Evolutionary conservation across 345 rosid species (phyloP).

Genomic region (Cardamine resedifolia): DNA sequence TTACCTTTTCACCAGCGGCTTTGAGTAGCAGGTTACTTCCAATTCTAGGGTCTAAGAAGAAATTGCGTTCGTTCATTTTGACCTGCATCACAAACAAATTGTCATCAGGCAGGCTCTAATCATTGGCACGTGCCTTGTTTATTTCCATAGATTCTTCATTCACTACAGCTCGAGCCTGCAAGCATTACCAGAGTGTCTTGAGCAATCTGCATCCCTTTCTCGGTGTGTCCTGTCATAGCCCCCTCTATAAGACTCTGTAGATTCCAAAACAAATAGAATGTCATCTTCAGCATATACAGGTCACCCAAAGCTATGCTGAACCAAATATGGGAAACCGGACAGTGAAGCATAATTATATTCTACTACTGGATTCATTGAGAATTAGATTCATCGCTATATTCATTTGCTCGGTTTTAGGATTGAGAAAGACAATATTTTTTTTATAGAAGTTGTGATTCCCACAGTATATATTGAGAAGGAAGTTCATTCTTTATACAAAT

Average conservation of each 20-base stretch:
- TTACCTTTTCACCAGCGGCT: constrained; percentile 93
- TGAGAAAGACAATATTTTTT: neutral
- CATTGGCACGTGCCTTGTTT: neutral
- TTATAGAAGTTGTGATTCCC: neutral
- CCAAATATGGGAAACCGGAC: neutral
- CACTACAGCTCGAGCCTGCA: constrained; percentile 6
- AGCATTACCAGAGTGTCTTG: constrained; percentile 71
- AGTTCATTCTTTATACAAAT: neutral
- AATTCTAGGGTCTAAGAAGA: constrained; percentile 52
- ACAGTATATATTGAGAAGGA: neutral
- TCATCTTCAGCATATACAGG: neutral
- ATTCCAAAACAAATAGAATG: constrained; percentile 20
- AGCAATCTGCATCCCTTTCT: constrained; percentile 90
- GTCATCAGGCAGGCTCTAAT: constrained; percentile 4
- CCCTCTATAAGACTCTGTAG: constrained; percentile 78
- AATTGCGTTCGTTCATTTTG: constrained; percentile 56
- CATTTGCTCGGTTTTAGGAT: neutral
- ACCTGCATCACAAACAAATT: constrained; percentile 44
- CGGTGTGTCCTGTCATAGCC: constrained; percentile 81
- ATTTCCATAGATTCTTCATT: neutral
- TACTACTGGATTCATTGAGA: neutral
- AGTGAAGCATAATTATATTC: neutral
- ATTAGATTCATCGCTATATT: neutral
- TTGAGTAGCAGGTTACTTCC: constrained; percentile 77
- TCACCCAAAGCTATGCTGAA: neutral